These are phyloP conservation scores for Aspergillus cristatus DNA, from an alignment of 495 filamentous ascomycete genomes.

Conservation along the genomic window DNA sequence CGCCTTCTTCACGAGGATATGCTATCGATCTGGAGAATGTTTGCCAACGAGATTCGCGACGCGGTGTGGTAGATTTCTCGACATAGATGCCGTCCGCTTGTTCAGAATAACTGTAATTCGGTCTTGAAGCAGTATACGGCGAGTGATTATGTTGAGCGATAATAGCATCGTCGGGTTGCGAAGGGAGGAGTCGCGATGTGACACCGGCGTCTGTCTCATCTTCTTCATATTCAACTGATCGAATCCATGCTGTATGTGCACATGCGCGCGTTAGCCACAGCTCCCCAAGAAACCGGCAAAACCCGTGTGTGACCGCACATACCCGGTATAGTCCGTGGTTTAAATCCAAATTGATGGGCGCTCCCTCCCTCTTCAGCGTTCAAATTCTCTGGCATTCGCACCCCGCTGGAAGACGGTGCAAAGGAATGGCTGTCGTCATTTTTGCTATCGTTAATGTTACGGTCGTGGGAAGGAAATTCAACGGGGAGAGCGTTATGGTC, in stretches of 20 bases:
- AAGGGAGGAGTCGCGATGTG: conserved; percentile 29
- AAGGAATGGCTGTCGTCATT: conserved; percentile 1
- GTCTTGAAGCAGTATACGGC: conserved; percentile 32
- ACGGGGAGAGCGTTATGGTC: conserved; percentile 16
- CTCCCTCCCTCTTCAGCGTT: conserved; percentile 8
- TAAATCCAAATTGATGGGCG: conserved; percentile 6
- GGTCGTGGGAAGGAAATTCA: conserved; percentile 12
- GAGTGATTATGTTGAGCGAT: conserved; percentile 53
- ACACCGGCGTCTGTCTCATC: conserved; percentile 21
- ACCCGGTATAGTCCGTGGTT: conserved; percentile 26
- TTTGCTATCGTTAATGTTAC: too few relatives aligned
- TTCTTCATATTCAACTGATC: conserved; percentile 22
- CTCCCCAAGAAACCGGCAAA: background rate
- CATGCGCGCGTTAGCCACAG: conserved; percentile 8
- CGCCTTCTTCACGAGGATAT: conserved; percentile 38
- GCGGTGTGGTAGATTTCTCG: conserved; percentile 7
- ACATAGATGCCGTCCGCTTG: conserved; percentile 9
- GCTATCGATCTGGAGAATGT: conserved; percentile 47
- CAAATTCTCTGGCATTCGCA: conserved; percentile 13
- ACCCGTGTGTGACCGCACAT: conserved; percentile 1
- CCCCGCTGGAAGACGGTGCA: conserved; percentile 11
- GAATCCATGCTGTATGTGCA: conserved; percentile 27
- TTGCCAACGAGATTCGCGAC: conserved; percentile 51
- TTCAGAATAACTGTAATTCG: conserved; percentile 5
- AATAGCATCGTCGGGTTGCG: conserved; percentile 40